Conservation (phyloP, 257 asterid species). For the Capsicum chinense region DNA sequence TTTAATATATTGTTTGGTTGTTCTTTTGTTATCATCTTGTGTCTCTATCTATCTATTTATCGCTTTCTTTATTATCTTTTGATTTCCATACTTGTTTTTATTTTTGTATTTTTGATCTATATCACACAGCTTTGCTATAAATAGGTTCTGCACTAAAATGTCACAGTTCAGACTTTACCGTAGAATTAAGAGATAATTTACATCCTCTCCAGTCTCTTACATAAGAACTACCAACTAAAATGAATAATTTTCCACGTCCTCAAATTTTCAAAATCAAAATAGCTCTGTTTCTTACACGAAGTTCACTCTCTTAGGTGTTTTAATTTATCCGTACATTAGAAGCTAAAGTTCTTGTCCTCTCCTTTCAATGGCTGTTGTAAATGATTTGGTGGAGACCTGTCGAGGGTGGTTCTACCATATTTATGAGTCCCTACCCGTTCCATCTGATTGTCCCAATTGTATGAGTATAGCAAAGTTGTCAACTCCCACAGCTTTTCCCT, state of each 20-base stretch:
- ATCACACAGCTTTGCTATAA: no score
- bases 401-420: neutral
- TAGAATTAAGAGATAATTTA: neutral
- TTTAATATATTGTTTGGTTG: no score
- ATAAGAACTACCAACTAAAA: neutral
- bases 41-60: no score
- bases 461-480: neutral
- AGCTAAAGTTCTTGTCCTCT: neutral
- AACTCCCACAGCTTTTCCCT: neutral
- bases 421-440: neutral
- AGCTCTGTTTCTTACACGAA: neutral
- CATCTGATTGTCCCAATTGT: no score
- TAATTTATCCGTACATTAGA: neutral
- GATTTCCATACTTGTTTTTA: no score
- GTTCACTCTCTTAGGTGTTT: neutral
- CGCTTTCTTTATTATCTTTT: no score
- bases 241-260: neutral
- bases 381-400: neutral
- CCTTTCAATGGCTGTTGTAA: neutral
- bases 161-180: neutral
- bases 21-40: no score
- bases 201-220: neutral
- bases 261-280: neutral
- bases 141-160: neutral
- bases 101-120: no score